Percentiles rank a stretch among this genome's conserved stretches.
Conservation (phyloP, 129 eudicot genomes). For the Sambucus nigra region DNA sequence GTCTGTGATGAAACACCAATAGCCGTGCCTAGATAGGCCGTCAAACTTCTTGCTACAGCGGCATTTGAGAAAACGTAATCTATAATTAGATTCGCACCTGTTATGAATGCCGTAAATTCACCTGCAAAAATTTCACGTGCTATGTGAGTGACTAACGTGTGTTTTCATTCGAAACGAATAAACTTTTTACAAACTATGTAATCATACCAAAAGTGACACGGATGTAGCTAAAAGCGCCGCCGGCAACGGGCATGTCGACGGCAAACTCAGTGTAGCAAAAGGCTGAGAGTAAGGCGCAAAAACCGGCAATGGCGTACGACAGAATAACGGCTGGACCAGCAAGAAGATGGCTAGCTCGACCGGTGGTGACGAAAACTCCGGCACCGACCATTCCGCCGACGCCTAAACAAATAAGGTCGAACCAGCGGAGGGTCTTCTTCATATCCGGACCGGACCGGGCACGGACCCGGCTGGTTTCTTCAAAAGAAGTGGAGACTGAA, state of each 20-base stretch:
- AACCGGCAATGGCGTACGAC: slow-evolving; percentile 94
- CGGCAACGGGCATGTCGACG: slow-evolving; percentile 96
- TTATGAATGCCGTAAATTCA: slow-evolving; percentile 71
- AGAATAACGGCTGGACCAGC: slow-evolving; percentile 84
- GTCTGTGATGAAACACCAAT: slow-evolving; percentile 52
- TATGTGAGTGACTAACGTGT: neutral
- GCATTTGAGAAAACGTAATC: slow-evolving; percentile 93
- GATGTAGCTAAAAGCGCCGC: slow-evolving; percentile 96
- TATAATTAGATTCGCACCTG: slow-evolving; percentile 78
- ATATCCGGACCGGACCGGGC: slow-evolving; percentile 53
- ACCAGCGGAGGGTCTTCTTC: slow-evolving; percentile 57
- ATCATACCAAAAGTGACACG: slow-evolving; percentile 77
- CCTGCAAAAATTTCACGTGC: slow-evolving; percentile 22
- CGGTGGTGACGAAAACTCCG: slow-evolving; percentile 89
- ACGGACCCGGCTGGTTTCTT: slow-evolving; percentile 52
- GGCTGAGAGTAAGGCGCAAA: slow-evolving; percentile 86
- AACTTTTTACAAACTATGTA: no score
- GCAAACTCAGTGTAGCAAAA: slow-evolving; percentile 98
- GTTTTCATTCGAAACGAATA: no score
- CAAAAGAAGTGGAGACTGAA: slow-evolving; percentile 50
- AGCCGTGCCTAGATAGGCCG: slow-evolving; percentile 74
- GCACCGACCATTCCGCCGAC: slow-evolving; percentile 99
- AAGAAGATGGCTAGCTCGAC: slow-evolving; percentile 40
- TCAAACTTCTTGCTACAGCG: slow-evolving; percentile 86
- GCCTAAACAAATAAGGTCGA: slow-evolving; percentile 78